Percentiles rank a stretch among this genome's conserved stretches.
Evolutionary conservation across 176 grass and related monocot species (phyloP).

Genomic region (Alloteropsis semialata): DNA sequence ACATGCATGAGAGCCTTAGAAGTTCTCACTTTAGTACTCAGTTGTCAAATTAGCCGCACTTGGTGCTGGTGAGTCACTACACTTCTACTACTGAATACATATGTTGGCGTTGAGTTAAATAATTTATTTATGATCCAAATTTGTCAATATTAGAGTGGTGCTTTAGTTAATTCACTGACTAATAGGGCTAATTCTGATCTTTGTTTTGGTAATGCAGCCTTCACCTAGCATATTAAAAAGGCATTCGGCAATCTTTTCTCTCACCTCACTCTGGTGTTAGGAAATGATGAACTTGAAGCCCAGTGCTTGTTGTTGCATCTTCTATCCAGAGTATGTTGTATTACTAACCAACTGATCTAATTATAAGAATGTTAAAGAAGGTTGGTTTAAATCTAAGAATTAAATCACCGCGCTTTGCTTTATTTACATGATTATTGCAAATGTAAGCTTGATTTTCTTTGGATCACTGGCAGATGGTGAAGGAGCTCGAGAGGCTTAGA

Average conservation of each 20-base stretch:
- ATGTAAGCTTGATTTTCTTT: slow-evolving; percentile 38
- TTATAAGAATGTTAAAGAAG: not conserved
- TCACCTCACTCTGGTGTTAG: slow-evolving; percentile 61
- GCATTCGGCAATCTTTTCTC: slow-evolving; percentile 73
- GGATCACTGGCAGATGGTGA: slow-evolving; percentile 87
- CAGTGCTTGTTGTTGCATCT: slow-evolving; percentile 89
- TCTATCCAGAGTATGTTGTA: slow-evolving; percentile 67
- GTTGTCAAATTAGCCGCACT: no score
- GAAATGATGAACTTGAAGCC: slow-evolving; percentile 75
- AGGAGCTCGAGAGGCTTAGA: slow-evolving; percentile 83
- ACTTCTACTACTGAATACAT: no score
- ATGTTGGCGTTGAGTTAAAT: no score
- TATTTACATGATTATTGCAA: not conserved
- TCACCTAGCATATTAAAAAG: slow-evolving; percentile 56
- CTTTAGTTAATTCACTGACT: no score
- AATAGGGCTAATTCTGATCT: not conserved
- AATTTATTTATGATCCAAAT: no score
- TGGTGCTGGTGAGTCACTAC: no score
- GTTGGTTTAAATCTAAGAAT: not conserved
- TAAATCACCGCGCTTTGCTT: not conserved
- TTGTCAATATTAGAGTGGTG: no score
- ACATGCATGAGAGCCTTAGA: no score
- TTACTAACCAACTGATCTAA: not conserved
- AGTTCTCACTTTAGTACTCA: no score
- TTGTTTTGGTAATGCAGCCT: slow-evolving; percentile 54